Evolutionary conservation across 192 early-diverging fungal species (phyloP).

Genomic region (Rhizophagus clarus): DNA sequence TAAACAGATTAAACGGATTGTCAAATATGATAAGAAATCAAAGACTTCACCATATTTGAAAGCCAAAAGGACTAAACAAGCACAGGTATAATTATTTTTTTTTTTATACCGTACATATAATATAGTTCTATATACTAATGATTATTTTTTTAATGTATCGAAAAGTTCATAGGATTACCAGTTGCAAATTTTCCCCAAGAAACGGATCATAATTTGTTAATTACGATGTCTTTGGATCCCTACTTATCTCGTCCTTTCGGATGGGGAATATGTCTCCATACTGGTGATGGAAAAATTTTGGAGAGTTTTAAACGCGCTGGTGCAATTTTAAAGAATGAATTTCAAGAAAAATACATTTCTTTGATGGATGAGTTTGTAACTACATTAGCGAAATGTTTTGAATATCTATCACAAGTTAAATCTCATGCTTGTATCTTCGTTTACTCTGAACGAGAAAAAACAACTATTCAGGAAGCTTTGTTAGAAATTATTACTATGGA

Average conservation of each 20-base stretch:
- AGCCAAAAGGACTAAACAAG: neutral
- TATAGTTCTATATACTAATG: neutral
- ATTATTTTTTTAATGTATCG: neutral
- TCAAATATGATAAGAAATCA: slow-evolving; percentile 5
- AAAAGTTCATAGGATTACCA: neutral
- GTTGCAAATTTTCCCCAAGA: neutral
- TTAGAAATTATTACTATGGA: slow-evolving; percentile 4
- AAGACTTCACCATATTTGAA: slow-evolving; percentile 4
- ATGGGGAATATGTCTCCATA: slow-evolving; percentile 24
- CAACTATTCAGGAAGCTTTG: slow-evolving; percentile 18
- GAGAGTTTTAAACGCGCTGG: neutral
- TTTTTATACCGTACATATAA: neutral
- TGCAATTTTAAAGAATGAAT: slow-evolving; percentile 7
- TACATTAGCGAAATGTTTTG: neutral
- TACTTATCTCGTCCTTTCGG: neutral
- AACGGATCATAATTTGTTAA: slow-evolving; percentile 28
- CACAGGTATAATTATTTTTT: neutral
- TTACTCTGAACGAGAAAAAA: slow-evolving; percentile 20
- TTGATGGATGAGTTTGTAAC: slow-evolving; percentile 27
- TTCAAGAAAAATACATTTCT: neutral
- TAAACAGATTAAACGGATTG: neutral
- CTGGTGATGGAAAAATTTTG: neutral
- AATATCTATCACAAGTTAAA: neutral
- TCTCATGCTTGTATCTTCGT: slow-evolving; percentile 29
- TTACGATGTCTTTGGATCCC: slow-evolving; percentile 29